Percentiles rank a stretch among this genome's conserved stretches.
Conservation (phyloP, 2,329 filamentous ascomycete species). For the Fusarium brachygibbosum region DNA sequence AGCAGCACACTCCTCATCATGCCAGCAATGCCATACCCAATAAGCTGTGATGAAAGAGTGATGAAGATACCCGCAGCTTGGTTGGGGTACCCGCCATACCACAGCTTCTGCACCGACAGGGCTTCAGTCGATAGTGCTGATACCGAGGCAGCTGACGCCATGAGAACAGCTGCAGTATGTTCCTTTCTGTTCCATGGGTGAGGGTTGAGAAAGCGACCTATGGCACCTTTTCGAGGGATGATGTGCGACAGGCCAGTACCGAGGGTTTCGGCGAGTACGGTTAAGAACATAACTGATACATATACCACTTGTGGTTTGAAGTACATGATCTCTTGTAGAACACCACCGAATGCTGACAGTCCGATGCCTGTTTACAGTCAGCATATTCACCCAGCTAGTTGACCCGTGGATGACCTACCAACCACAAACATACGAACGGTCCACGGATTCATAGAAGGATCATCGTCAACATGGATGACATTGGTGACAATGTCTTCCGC, state of each 20-base stretch:
- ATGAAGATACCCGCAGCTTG: constrained; percentile 59
- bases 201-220: constrained; percentile 38
- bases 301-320: constrained; percentile 45
- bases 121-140: constrained; percentile 53
- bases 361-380: constrained; percentile 33
- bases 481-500: constrained; percentile 44
- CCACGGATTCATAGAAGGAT: constrained; percentile 42
- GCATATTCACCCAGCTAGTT: background rate
- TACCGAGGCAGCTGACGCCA: constrained; percentile 58
- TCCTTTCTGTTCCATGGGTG: constrained; percentile 49
- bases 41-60: constrained; percentile 61
- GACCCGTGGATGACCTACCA: constrained; percentile 20
- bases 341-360: constrained; percentile 40
- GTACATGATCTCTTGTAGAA: constrained; percentile 46
- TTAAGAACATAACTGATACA: constrained; percentile 46
- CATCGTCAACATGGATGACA: constrained; percentile 46
- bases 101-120: constrained; percentile 62
- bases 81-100: constrained; percentile 58
- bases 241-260: constrained; percentile 16
- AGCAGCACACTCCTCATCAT: constrained; percentile 61
- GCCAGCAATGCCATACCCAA: constrained; percentile 65
- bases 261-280: constrained; percentile 40
- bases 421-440: constrained; percentile 43
- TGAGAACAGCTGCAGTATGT: constrained; percentile 56
- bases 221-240: constrained; percentile 30